Evolutionary conservation across 169 alveolate genomes (phyloP), one percentile per base, ranked within the genome.

Genomic region (Plasmodium relictum): DNA sequence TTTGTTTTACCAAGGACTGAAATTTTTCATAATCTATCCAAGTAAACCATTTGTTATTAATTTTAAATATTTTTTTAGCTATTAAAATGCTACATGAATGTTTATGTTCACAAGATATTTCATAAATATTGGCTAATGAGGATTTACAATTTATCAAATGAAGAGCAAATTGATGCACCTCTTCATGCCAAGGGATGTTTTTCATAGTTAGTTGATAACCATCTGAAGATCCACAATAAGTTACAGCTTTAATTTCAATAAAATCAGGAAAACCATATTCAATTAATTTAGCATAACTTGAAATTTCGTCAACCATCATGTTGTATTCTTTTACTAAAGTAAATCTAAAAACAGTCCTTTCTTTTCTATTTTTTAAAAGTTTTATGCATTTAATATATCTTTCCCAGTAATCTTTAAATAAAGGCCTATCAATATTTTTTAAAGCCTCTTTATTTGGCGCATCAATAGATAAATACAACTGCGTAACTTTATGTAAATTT

Each of bases 231-330:
- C 98, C 98, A 70, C 97, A 95, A 89, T 94, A 96, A 10, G 98
- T 96, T 58, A 96, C 98, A 4, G 97, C 97, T 74, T 96, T 96
- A 48, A 96, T 94, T 89, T 96, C 98, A 1, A 96, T 92, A 73
- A 96, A 94, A 70, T 96, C 97, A 4, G 97, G 97, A 69, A 73
- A 94, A 2, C 97, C 97, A 69, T 85, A 56, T 78, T 87, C 87
- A 16, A 96, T 86, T 78, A 96, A 88, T 39, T 92, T 80, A 9
- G 96, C 95, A 65, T 95, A 96, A 70, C 95, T 96, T 50, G 83
- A 70, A 31, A 93, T 76, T 58, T 94, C 97, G 14, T 76, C 74
- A 52, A 26, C 52, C 88, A 93, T 68, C 93, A 93, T 94, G 74
- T 94, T 95, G 91, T 91, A 93, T 42, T 93, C 87, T 58, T 93